A percentile compares a stretch with the other conserved stretches of the same genome.
Conservation (phyloP, 371 early-diverging fungal genomes). For the Mucor piriformis region DNA sequence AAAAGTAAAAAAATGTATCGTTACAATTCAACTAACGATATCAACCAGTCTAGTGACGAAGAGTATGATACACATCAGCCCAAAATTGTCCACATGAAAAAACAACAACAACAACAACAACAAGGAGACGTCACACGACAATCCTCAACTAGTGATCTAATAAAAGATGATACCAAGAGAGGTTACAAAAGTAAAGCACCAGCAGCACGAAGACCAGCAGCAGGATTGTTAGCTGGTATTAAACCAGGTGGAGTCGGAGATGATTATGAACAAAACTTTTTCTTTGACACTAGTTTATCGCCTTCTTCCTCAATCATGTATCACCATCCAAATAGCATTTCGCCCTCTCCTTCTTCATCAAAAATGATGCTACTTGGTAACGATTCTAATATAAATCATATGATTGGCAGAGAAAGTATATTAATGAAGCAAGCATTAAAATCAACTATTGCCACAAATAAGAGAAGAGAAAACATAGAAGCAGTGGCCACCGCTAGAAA, state of each 20-base stretch:
- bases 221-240: neutral
- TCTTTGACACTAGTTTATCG: neutral
- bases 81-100: neutral
- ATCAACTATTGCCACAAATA: conserved; percentile 9
- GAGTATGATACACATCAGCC: neutral
- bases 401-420: conserved; percentile 9
- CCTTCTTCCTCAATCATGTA: conserved; percentile 14
- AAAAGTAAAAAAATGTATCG: neutral
- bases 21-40: neutral
- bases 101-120: neutral
- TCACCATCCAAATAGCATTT: neutral
- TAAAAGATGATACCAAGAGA: neutral
- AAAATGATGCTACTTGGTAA: neutral
- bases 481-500: conserved; percentile 20
- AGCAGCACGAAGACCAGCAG: neutral
- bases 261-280: conserved; percentile 1
- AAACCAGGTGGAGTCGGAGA: neutral
- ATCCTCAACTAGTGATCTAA: neutral
- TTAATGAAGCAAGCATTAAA: conserved; percentile 24
- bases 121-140: neutral
- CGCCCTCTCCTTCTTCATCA: conserved; percentile 1
- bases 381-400: neutral
- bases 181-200: neutral
- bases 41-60: neutral
- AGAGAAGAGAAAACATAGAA: conserved; percentile 42